Evolutionary conservation across 2,329 filamentous ascomycete species (phyloP).

Genomic region (Botrytis galanthina): DNA sequence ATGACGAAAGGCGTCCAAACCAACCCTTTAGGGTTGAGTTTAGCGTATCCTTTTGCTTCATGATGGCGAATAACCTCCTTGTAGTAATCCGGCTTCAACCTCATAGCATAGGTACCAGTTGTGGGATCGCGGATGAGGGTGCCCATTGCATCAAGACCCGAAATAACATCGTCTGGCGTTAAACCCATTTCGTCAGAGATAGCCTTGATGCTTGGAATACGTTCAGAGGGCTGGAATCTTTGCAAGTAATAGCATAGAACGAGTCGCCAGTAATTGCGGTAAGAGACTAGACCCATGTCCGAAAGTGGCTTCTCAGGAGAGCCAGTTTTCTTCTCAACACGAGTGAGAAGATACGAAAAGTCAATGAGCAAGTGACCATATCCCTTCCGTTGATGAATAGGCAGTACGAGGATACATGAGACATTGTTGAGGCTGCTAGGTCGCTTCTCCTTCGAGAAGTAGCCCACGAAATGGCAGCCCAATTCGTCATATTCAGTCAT

Average conservation of each 20-base stretch:
- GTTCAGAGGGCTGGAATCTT: slow-evolving; percentile 53
- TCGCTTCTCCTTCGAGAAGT: slow-evolving; percentile 98
- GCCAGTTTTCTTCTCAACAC: slow-evolving; percentile 88
- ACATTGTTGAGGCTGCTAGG: slow-evolving; percentile 95
- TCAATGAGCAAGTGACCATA: slow-evolving; percentile 97
- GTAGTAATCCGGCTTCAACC: slow-evolving; percentile 83
- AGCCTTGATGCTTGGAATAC: slow-evolving; percentile 57
- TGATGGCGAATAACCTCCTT: slow-evolving; percentile 84
- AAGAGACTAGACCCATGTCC: slow-evolving; percentile 96
- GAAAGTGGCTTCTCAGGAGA: slow-evolving; percentile 97
- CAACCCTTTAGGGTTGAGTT: slow-evolving; percentile 73
- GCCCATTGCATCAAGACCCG: slow-evolving; percentile 83
- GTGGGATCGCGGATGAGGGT: slow-evolving; percentile 86
- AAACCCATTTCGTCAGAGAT: slow-evolving; percentile 91
- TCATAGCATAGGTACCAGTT: slow-evolving; percentile 84
- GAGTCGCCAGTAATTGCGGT: slow-evolving; percentile 94
- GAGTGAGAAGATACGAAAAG: slow-evolving; percentile 94
- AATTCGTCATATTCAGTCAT: slow-evolving; percentile 90
- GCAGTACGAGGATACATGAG: slow-evolving; percentile 91
- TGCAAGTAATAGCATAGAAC: slow-evolving; percentile 83
- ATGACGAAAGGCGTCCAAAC: slow-evolving; percentile 98
- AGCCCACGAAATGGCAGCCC: slow-evolving; percentile 96
- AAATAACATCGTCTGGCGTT: slow-evolving; percentile 94
- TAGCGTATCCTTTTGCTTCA: slow-evolving; percentile 84
- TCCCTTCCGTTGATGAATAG: slow-evolving; percentile 94